Percentiles rank a stretch among this genome's conserved stretches.
Evolutionary conservation across 2,329 filamentous ascomycete species (phyloP).

Genomic region (Penicillium sclerotigenum): DNA sequence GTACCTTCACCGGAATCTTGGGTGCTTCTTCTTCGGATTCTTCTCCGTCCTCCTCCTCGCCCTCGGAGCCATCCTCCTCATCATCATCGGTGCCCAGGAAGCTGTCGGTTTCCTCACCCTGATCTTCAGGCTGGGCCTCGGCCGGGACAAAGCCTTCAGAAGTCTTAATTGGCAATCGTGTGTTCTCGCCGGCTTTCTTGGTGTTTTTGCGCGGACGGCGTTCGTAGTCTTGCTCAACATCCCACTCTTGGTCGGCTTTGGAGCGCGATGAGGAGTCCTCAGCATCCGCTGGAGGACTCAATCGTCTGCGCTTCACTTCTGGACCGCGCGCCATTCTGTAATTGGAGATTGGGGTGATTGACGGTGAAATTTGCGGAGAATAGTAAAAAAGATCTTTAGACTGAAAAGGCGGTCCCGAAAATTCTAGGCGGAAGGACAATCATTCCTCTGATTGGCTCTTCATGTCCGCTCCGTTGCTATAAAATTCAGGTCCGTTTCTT

Average conservation of each 20-base stretch:
- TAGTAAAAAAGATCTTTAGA: slow-evolving; percentile 10
- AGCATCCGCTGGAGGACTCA: slow-evolving; percentile 48
- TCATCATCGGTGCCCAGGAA: slow-evolving; percentile 62
- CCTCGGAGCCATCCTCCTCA: slow-evolving; percentile 44
- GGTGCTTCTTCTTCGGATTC: slow-evolving; percentile 52
- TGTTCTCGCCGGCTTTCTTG: slow-evolving; percentile 71
- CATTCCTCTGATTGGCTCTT: slow-evolving; percentile 3
- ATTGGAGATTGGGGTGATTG: not conserved
- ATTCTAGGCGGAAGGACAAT: slow-evolving; percentile 4
- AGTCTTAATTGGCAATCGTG: slow-evolving; percentile 81
- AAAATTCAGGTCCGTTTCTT: slow-evolving; percentile 3
- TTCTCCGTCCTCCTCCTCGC: slow-evolving; percentile 47
- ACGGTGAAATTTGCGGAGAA: slow-evolving; percentile 10
- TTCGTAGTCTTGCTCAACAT: slow-evolving; percentile 90
- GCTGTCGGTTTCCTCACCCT: slow-evolving; percentile 58
- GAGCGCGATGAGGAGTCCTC: slow-evolving; percentile 27
- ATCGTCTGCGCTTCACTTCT: slow-evolving; percentile 49
- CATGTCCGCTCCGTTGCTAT: slow-evolving; percentile 14
- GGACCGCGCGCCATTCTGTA: slow-evolving; percentile 47
- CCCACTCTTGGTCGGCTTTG: slow-evolving; percentile 67
- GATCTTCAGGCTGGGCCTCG: slow-evolving; percentile 46
- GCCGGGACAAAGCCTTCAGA: slow-evolving; percentile 70
- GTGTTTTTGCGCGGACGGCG: slow-evolving; percentile 69
- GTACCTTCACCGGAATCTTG: slow-evolving; percentile 69
- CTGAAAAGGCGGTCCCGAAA: slow-evolving; percentile 7